Evolutionary conservation across 768 basidiomycete genomes (phyloP), one percentile per base, ranked within the genome.

Genomic region (Lentinula raphanica): DNA sequence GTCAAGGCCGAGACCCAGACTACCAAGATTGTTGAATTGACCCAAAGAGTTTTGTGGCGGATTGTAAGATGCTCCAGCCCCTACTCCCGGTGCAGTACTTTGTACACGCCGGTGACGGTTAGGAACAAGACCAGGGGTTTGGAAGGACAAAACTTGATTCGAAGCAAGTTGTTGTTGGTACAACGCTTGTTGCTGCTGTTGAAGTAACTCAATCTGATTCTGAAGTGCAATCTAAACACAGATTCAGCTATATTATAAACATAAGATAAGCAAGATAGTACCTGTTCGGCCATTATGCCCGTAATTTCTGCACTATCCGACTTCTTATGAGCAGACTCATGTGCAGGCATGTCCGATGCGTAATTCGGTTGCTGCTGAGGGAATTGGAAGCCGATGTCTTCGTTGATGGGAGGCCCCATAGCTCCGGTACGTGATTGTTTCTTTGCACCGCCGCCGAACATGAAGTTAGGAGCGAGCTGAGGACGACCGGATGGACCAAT

Each of bases 231-330:
- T 90, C 90, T 92, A 66, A 28, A 59, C 36, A 38, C 56, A 50
- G 35, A 62, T 48, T n/a, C 46, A 59, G 56, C 35, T 56, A 62
- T 21, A 56, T 50, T 38, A 45, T 35, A 1, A 36, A 29, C 39
- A 36, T 53, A 58, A n/a, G 31, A 60, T 42, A 27, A 35, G n/a
- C 9, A 48, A 11, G 5, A 5, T 60, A 75, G 60, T 63, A 92
- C 94, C 82, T 98, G 96, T 72, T 98, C 94, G 5, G 93, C 93
- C 92, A 98, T 94, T 58, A 95, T 89, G 25, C 90, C 90, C 32
- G 83, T 84, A 57, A 94, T 84, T 68, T 96, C 93, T 53, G 85
- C 87, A 56, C 79, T 81, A 49, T 89, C 86, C 32, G 76, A 69
- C 69, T 86, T 84, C 61, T 86, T 76, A 63, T 83, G 82, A 50